Base-by-base conservation (phyloP, 2,329 filamentous ascomycete species). In the Sclerotinia borealis region DNA sequence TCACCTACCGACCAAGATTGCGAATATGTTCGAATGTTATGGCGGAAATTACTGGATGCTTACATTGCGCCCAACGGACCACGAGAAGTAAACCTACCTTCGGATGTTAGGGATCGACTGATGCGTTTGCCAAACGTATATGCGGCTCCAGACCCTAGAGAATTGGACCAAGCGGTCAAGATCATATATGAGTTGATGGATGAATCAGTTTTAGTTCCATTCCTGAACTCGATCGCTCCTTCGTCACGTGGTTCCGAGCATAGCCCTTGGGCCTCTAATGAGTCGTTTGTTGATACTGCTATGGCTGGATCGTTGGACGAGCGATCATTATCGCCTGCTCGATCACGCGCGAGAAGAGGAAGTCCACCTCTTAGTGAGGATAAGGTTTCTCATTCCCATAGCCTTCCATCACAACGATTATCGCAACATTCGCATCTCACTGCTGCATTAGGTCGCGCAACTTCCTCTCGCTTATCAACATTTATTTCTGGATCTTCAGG, bases 161-260 rank as follows among this genome's bases (percentile, higher is more conserved):
- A 87, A 61, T 80, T 99, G 19, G 89, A 96, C 65, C 84, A 90
- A 58, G 92, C 95, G 25, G 90, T 96, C 29, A 84, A 85, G 66
- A 96, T 96, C 66, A 91, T 97, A 47, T 93, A 93, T 75, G 95
- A 98, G 70, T 80, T 99, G 63, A 98, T 99, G 93, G 96, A 96
- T 71, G 95, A 98, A 75, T 97, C 93, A 4, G 91, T 98, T 0
- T 81, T 98, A 59, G 87, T 96, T 0, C 93, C 93, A 0, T 99
- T 98, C 74, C 82, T 98, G 61, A 93, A 96, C 67, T 73, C 72
- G 9, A 68, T 74, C 4, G 66, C 66, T 31, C 68, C 64, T 27
- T 56, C 70, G 34, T 64, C 71, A 64, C 69, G 70, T 58, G 68
- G 65, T 2, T 52, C 70, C 2, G 70, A 71, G 15, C 65, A 68